A percentile compares a stretch with the other conserved stretches of the same genome.
Conservation (phyloP, 768 basidiomycete species). For the Pilatotrama ljubarskyi region DNA sequence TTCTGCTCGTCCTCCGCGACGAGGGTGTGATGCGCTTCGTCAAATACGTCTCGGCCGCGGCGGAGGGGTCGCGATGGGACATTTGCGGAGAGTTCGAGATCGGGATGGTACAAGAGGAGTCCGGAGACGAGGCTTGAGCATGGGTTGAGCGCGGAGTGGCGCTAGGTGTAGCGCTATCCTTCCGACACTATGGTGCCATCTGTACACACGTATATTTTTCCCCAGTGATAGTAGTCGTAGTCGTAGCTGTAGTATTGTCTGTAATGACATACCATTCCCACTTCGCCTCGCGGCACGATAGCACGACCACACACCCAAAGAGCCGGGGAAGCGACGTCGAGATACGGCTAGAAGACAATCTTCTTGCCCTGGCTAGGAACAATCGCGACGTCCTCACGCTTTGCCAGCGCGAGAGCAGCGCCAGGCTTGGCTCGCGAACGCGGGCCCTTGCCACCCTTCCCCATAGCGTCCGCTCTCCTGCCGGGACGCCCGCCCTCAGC, state of each 20-base stretch:
- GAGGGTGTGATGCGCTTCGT: constrained; percentile 93
- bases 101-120: constrained; percentile 70
- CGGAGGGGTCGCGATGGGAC: constrained; percentile 92
- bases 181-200: not conserved
- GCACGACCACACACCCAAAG: not conserved
- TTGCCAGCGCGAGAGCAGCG: constrained; percentile 75
- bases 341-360: constrained; percentile 55
- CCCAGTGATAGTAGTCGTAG: not conserved
- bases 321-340: not conserved
- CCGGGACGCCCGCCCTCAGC: not conserved
- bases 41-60: constrained; percentile 90
- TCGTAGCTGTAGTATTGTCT: constrained; percentile 16
- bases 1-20: constrained; percentile 88
- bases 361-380: constrained; percentile 70
- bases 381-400: constrained; percentile 76
- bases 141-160: not conserved
- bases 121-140: constrained; percentile 41
- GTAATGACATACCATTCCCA: constrained; percentile 19
- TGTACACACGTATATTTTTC: constrained; percentile 1
- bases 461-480: not conserved
- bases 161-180: not conserved
- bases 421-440: constrained; percentile 68
- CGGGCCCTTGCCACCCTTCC: constrained; percentile 16
- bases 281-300: not conserved
- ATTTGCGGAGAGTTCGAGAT: constrained; percentile 91